Conservation (phyloP, 1,139 yeast genomes). For the Suhomyces bokatorum region DNA sequence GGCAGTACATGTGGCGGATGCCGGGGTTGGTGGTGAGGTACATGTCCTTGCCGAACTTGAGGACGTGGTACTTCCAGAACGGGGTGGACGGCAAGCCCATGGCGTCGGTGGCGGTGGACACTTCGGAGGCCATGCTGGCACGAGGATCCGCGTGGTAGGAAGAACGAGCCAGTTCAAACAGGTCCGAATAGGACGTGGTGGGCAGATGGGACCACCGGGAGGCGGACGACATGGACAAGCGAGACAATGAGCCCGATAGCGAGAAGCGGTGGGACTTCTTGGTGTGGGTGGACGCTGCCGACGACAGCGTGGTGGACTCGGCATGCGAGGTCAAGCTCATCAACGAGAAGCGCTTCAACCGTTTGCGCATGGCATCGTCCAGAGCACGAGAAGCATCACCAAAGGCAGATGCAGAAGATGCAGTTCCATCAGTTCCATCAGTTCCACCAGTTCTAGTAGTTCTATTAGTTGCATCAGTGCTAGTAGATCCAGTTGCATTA, state of each 20-base stretch:
- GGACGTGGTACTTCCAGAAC: constrained; percentile 64
- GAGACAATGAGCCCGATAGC: constrained; percentile 12
- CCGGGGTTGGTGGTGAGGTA: constrained; percentile 64
- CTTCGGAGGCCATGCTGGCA: constrained; percentile 13
- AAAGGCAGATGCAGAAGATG: too few relatives aligned
- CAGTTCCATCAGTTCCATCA: too few relatives aligned
- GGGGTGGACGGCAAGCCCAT: constrained; percentile 21
- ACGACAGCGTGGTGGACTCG: not conserved
- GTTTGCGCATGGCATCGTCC: constrained; percentile 7
- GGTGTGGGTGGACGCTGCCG: not conserved
- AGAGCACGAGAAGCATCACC: too few relatives aligned
- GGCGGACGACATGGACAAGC: constrained; percentile 8
- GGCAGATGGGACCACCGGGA: not conserved
- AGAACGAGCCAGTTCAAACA: constrained; percentile 2
- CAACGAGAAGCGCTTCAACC: constrained; percentile 16
- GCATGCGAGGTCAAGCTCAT: constrained; percentile 6
- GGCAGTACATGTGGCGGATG: constrained; percentile 51
- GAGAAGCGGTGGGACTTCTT: constrained; percentile 12
- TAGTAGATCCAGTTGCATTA: too few relatives aligned
- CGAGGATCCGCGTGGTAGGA: constrained; percentile 1
- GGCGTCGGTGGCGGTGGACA: constrained; percentile 14
- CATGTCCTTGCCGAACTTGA: constrained; percentile 48
- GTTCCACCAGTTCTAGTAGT: too few relatives aligned
- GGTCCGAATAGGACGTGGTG: not conserved
- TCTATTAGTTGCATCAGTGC: too few relatives aligned